Conservation (phyloP, 2,329 filamentous ascomycete genomes). For the Sphaceloma murrayae region DNA sequence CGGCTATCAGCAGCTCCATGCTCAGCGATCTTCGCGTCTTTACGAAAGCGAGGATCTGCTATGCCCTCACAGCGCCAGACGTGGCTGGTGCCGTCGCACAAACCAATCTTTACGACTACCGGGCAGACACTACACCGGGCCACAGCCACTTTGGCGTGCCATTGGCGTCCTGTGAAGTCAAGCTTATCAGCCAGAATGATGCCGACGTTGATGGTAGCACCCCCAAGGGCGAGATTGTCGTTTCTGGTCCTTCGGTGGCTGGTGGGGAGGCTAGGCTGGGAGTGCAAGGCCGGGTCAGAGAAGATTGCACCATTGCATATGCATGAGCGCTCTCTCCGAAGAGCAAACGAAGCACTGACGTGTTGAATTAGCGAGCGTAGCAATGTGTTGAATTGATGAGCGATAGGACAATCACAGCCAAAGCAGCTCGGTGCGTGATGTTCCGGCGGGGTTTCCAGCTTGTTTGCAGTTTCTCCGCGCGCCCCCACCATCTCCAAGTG, state of each 20-base stretch:
- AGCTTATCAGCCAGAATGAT: slow-evolving; percentile 53
- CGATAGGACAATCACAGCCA: neutral
- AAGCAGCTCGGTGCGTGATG: slow-evolving; percentile 9
- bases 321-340: slow-evolving; percentile 16
- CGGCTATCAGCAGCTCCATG: slow-evolving; percentile 56
- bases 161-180: slow-evolving; percentile 67
- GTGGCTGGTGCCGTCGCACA: slow-evolving; percentile 89
- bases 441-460: slow-evolving; percentile 12
- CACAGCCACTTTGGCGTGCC: slow-evolving; percentile 70
- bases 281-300: slow-evolving; percentile 53
- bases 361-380: slow-evolving; percentile 3
- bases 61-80: slow-evolving; percentile 69
- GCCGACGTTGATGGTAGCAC: slow-evolving; percentile 54
- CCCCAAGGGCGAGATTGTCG: slow-evolving; percentile 48
- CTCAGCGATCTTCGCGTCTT: slow-evolving; percentile 76
- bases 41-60: slow-evolving; percentile 69
- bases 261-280: slow-evolving; percentile 56
- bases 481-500: neutral
- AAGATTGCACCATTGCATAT: slow-evolving; percentile 59
- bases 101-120: slow-evolving; percentile 80
- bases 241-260: slow-evolving; percentile 63
- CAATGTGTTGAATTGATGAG: neutral
- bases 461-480: slow-evolving; percentile 2
- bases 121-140: slow-evolving; percentile 40
- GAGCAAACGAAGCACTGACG: neutral